Evolutionary conservation across 768 basidiomycete species (phyloP).

Genomic region (Phaeotremella skinneri): DNA sequence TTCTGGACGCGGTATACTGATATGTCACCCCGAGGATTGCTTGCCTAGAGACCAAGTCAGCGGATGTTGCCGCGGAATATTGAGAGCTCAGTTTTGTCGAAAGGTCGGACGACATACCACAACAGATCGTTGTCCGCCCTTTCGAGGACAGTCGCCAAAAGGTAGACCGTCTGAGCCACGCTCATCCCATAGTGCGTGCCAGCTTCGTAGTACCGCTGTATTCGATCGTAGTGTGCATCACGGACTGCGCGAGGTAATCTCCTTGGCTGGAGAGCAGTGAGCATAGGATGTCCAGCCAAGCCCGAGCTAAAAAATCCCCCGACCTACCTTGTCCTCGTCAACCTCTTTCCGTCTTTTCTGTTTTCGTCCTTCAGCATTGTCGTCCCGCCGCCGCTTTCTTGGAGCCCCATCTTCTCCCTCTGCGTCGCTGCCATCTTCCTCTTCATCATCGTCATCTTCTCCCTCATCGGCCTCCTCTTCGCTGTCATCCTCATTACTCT

Average conservation of each 20-base stretch:
- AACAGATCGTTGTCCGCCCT: slow-evolving; percentile 89
- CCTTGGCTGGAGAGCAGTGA: slow-evolving; percentile 52
- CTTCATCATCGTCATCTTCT: slow-evolving; percentile 49
- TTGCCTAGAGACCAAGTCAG: slow-evolving; percentile 59
- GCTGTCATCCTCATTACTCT: slow-evolving; percentile 55
- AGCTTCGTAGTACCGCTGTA: slow-evolving; percentile 77
- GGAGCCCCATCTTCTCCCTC: slow-evolving; percentile 25
- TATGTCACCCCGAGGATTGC: slow-evolving; percentile 89
- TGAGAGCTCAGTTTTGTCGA: not conserved
- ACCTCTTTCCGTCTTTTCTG: slow-evolving; percentile 28
- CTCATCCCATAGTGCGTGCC: slow-evolving; percentile 89
- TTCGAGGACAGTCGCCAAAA: slow-evolving; percentile 84
- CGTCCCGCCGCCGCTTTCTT: slow-evolving; percentile 22
- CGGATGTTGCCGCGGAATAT: not conserved
- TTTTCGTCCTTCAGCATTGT: slow-evolving; percentile 11
- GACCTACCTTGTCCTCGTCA: slow-evolving; percentile 28
- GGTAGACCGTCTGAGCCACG: slow-evolving; percentile 81
- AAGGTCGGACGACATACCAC: slow-evolving; percentile 60
- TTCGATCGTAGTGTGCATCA: slow-evolving; percentile 60
- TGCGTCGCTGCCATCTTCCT: slow-evolving; percentile 38
- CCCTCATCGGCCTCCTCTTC: slow-evolving; percentile 56
- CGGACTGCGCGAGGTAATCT: slow-evolving; percentile 71
- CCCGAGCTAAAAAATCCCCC: too few species aligned
- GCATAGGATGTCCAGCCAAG: not conserved
- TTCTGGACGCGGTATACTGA: slow-evolving; percentile 83